These are phyloP conservation scores for Lentinula novae-zelandiae DNA, from an alignment of 1,284 basidiomycete species.

Conservation along the genomic window DNA sequence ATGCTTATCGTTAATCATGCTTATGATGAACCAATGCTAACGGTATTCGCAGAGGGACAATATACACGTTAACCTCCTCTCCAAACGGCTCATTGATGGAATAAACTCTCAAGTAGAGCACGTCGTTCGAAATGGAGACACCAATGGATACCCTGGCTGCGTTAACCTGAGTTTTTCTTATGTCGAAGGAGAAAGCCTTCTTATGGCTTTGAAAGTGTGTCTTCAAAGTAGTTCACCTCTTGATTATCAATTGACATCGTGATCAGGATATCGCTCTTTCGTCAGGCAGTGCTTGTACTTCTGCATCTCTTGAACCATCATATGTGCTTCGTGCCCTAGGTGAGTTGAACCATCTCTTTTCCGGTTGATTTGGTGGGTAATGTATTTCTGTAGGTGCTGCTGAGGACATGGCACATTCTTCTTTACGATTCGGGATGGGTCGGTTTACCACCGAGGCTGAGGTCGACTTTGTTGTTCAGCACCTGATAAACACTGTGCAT, in stretches of 20 bases:
- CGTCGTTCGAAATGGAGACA: conserved; percentile 93
- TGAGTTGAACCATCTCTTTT: conserved; percentile 23
- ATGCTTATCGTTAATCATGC: not conserved
- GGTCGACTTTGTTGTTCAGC: conserved; percentile 90
- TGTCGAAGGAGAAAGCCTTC: conserved; percentile 94
- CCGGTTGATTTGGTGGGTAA: conserved; percentile 1
- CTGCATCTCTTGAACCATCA: conserved; percentile 96
- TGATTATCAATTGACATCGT: conserved; percentile 10
- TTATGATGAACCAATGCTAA: conserved; percentile 19
- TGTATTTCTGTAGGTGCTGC: conserved; percentile 63
- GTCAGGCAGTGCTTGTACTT: conserved; percentile 97
- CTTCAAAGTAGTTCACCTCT: conserved; percentile 11
- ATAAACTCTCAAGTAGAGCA: conserved; percentile 85
- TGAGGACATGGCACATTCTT: conserved; percentile 99
- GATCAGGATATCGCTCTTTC: conserved; percentile 90
- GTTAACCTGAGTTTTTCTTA: conserved; percentile 96
- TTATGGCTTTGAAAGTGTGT: conserved; percentile 97
- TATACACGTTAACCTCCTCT: conserved; percentile 70
- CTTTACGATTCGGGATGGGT: conserved; percentile 95
- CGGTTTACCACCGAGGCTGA: conserved; percentile 98
- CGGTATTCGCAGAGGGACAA: conserved; percentile 70
- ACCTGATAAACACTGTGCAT: conserved; percentile 83
- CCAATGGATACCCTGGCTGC: conserved; percentile 86
- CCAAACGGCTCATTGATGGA: conserved; percentile 79
- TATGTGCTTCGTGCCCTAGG: conserved; percentile 97